Evolutionary conservation across 306 rosid species (phyloP).

Genomic region (Cyamopsis tetragonoloba): DNA sequence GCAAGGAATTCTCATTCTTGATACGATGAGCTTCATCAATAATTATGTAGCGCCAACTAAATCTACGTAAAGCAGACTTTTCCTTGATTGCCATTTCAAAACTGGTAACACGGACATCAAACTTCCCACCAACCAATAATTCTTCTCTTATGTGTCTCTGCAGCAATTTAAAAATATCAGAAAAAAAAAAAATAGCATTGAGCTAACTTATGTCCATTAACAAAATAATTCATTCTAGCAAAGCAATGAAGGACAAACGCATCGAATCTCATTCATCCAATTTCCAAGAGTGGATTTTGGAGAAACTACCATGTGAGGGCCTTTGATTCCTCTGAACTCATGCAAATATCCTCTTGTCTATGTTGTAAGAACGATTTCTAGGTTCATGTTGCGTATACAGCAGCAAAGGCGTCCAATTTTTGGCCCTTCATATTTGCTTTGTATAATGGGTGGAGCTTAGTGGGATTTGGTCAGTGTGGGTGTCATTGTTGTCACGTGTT

Average conservation of each 20-base stretch:
- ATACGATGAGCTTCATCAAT: slow-evolving; percentile 99
- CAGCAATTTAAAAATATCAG: slow-evolving; percentile 17
- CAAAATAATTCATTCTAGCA: slow-evolving; percentile 3
- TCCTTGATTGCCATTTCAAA: slow-evolving; percentile 99
- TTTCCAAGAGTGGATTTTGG: slow-evolving; percentile 99
- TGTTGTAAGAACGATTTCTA: no score
- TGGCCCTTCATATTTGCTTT: no score
- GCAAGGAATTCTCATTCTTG: slow-evolving; percentile 95
- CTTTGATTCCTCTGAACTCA: slow-evolving; percentile 90
- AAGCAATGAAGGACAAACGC: slow-evolving; percentile 80
- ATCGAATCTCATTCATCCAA: slow-evolving; percentile 99
- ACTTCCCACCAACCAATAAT: slow-evolving; percentile 89
- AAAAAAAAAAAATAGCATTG: no score
- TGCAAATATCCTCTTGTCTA: slow-evolving; percentile 94
- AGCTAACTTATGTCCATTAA: neutral
- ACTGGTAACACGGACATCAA: slow-evolving; percentile 97
- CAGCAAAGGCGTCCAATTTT: no score
- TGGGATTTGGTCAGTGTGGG: no score
- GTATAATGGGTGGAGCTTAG: no score
- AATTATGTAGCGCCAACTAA: slow-evolving; percentile 98
- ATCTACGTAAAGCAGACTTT: slow-evolving; percentile 82
- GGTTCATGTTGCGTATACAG: no score
- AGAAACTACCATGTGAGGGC: slow-evolving; percentile 99
- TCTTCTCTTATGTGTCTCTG: slow-evolving; percentile 89
- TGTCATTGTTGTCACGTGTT: no score